Conservation (phyloP, 2,329 filamentous ascomycete genomes). For the Stagonosporopsis tanaceti region DNA sequence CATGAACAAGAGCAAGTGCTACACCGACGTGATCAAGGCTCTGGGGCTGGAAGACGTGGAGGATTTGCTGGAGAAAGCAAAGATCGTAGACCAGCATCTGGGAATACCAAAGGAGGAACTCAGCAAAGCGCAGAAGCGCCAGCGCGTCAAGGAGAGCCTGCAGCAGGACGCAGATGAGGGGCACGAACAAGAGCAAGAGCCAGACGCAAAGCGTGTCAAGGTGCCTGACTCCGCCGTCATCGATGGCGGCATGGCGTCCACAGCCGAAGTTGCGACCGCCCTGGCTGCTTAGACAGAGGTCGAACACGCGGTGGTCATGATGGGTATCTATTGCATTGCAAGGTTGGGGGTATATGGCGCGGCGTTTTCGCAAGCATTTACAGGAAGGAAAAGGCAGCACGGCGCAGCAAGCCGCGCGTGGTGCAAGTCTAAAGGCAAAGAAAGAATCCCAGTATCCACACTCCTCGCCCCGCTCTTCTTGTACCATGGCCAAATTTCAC, state of each 20-base stretch:
- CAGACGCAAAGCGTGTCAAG: slow-evolving; percentile 40
- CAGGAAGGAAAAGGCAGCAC: slow-evolving; percentile 5
- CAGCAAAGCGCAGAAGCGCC: slow-evolving; percentile 56
- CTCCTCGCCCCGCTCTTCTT: not conserved
- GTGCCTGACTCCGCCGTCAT: slow-evolving; percentile 25
- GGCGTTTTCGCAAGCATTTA: slow-evolving; percentile 28
- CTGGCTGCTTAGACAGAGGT: slow-evolving; percentile 12
- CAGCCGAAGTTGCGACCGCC: slow-evolving; percentile 25
- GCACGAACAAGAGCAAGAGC: slow-evolving; percentile 13
- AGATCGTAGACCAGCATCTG: slow-evolving; percentile 69
- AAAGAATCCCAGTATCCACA: not conserved
- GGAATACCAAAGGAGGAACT: slow-evolving; percentile 64
- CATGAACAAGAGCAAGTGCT: slow-evolving; percentile 73
- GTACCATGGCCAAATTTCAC: not conserved
- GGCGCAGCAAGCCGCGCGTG: not conserved
- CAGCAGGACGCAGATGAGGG: slow-evolving; percentile 19
- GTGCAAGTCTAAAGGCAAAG: not conserved
- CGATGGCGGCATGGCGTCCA: slow-evolving; percentile 10
- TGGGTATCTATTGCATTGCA: slow-evolving; percentile 21
- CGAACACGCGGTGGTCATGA: not conserved
- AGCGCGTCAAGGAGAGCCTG: slow-evolving; percentile 45
- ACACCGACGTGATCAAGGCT: slow-evolving; percentile 71
- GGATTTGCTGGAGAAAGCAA: slow-evolving; percentile 69
- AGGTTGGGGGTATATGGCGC: slow-evolving; percentile 6
- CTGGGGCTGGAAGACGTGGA: slow-evolving; percentile 72